phyloP scores from a whole-genome alignment of 1,139 yeast species.

The Candida buenavistaensis region DNA sequence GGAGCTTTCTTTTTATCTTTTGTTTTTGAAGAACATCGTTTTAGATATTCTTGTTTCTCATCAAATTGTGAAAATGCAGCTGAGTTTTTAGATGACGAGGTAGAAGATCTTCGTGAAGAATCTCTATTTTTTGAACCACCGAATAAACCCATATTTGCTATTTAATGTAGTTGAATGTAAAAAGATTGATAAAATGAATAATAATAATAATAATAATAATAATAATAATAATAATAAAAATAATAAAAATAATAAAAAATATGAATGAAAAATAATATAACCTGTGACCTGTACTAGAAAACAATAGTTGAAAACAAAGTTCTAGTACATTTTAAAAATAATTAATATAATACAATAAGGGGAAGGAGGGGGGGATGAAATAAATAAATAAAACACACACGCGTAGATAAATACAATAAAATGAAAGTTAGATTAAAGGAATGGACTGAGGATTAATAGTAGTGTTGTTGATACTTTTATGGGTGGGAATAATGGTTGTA shows the following conservation, averaged over 20 bases:
- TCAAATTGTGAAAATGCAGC: conserved; percentile 10
- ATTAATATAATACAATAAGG: conserved; percentile 5
- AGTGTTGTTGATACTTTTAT: too few relatives aligned
- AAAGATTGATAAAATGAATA: too few relatives aligned
- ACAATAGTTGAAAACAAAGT: background rate
- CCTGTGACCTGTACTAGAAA: conserved; percentile 5
- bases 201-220: too few relatives aligned
- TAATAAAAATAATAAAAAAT: background rate
- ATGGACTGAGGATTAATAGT: background rate
- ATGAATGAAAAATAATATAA: background rate
- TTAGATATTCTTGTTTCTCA: conserved; percentile 34
- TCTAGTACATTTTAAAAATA: conserved; percentile 5
- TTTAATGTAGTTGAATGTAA: too few relatives aligned
- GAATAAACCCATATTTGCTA: conserved; percentile 3
- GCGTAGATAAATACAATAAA: background rate
- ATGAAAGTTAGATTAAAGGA: background rate
- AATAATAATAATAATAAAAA: too few relatives aligned
- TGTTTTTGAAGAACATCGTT: conserved; percentile 36
- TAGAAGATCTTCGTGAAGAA: conserved; percentile 8
- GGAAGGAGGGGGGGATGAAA: conserved; percentile 1
- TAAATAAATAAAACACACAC: background rate
- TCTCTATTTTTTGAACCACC: conserved; percentile 5
- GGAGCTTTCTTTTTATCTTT: conserved; percentile 25
- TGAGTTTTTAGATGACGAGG: conserved; percentile 3
- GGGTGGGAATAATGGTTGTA: too few relatives aligned